Evolutionary conservation across 2,329 filamentous ascomycete species (phyloP).

Genomic region (Ramularia endophylla): DNA sequence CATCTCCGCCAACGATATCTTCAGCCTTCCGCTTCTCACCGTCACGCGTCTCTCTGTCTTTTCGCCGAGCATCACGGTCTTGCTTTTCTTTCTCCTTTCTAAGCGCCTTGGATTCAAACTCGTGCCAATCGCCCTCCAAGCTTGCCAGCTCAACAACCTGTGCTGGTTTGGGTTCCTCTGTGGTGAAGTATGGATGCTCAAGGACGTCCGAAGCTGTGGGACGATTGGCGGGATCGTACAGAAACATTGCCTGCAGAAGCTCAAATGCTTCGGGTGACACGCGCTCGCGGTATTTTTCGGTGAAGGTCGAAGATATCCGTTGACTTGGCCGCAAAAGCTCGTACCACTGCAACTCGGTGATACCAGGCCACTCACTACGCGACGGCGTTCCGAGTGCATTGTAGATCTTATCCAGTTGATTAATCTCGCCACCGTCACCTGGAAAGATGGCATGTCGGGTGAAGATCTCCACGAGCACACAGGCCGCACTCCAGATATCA

Average conservation of each 20-base stretch:
- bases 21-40: conserved; percentile 35
- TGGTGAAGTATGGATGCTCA: conserved; percentile 79
- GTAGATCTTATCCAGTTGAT: conserved; percentile 96
- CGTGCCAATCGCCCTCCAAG: conserved; percentile 94
- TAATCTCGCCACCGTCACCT: conserved; percentile 91
- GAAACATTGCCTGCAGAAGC: conserved; percentile 76
- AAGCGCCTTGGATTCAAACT: conserved; percentile 94
- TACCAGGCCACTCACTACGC: conserved; percentile 75
- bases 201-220: conserved; percentile 81
- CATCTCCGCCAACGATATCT: conserved; percentile 18
- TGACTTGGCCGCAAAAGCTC: conserved; percentile 77
- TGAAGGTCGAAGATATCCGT: conserved; percentile 68
- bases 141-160: conserved; percentile 77
- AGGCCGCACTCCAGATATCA: conserved; percentile 96
- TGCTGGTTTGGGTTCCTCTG: conserved; percentile 68
- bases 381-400: conserved; percentile 84
- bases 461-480: conserved; percentile 95
- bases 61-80: conserved; percentile 51
- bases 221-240: conserved; percentile 77
- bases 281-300: conserved; percentile 71
- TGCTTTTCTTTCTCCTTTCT: conserved; percentile 77
- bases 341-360: conserved; percentile 96
- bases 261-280: conserved; percentile 78
- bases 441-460: conserved; percentile 90
- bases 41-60: conserved; percentile 41